Conservation (phyloP, 768 basidiomycete species). For the Phanerochaete sordida region DNA sequence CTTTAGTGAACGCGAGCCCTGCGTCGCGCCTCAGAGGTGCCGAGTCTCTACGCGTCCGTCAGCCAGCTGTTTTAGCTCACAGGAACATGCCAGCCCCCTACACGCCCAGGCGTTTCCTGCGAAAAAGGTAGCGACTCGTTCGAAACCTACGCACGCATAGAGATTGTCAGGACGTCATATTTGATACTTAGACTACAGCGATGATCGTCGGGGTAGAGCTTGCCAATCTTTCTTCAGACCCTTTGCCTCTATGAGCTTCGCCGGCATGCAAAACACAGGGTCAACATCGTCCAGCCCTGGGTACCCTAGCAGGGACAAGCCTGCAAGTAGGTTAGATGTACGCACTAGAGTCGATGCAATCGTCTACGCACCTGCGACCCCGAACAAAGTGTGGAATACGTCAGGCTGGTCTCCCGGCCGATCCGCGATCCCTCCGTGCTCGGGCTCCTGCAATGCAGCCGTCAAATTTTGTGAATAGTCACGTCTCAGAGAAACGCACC, state of each 20-base stretch:
- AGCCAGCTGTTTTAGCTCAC: no score
- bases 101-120: no score
- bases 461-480: no score
- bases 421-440: conserved; percentile 92
- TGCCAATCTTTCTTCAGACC: conserved; percentile 71
- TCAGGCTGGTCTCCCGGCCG: conserved; percentile 91
- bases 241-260: conserved; percentile 58
- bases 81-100: no score
- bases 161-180: neutral
- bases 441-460: conserved; percentile 64
- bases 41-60: no score
- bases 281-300: conserved; percentile 83
- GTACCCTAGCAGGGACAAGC: conserved; percentile 88
- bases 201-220: conserved; percentile 39
- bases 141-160: no score
- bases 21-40: no score
- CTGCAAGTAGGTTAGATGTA: conserved; percentile 36
- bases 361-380: conserved; percentile 63
- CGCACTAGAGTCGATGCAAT: no score
- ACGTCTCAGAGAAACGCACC: conserved; percentile 34
- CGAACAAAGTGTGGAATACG: conserved; percentile 96
- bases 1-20: no score
- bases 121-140: no score
- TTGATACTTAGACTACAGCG: neutral
- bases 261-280: conserved; percentile 97